Evolutionary conservation across 768 basidiomycete genomes (phyloP).

Genomic region (Mycena haematopus): DNA sequence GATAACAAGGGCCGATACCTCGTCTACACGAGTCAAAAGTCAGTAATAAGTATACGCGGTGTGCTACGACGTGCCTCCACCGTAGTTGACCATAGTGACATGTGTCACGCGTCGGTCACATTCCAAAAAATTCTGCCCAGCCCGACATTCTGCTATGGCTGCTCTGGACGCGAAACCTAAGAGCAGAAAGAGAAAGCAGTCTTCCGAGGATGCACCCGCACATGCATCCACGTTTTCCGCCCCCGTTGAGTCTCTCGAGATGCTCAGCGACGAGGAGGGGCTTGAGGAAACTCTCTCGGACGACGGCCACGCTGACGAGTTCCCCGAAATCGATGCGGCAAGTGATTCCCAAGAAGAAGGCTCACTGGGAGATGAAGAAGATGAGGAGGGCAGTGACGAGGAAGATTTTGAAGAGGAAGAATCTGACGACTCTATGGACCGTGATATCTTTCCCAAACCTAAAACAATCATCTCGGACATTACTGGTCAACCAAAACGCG

Average conservation of each 20-base stretch:
- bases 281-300: slow-evolving; percentile 53
- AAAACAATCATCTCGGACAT: slow-evolving; percentile 78
- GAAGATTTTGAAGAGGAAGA: slow-evolving; percentile 37
- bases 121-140: slow-evolving; percentile 20
- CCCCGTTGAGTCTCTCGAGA: slow-evolving; percentile 52
- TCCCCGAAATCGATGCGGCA: slow-evolving; percentile 68
- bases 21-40: slow-evolving; percentile 59
- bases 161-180: slow-evolving; percentile 40
- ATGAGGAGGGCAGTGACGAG: slow-evolving; percentile 46
- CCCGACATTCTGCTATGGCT: slow-evolving; percentile 37
- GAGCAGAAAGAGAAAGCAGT: slow-evolving; percentile 66
- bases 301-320: slow-evolving; percentile 70
- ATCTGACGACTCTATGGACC: slow-evolving; percentile 49
- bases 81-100: slow-evolving; percentile 79
- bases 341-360: slow-evolving; percentile 59
- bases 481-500: slow-evolving; percentile 82
- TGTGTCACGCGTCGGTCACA: slow-evolving; percentile 6
- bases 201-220: slow-evolving; percentile 33
- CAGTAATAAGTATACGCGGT: background rate
- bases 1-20: slow-evolving; percentile 95
- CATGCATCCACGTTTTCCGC: slow-evolving; percentile 23
- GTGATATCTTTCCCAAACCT: slow-evolving; percentile 66
- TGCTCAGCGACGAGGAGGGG: slow-evolving; percentile 77
- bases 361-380: slow-evolving; percentile 43
- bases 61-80: slow-evolving; percentile 66